Evolutionary conservation across 208 protist genomes (phyloP).

Genomic region (Leishmania tarentolae): DNA sequence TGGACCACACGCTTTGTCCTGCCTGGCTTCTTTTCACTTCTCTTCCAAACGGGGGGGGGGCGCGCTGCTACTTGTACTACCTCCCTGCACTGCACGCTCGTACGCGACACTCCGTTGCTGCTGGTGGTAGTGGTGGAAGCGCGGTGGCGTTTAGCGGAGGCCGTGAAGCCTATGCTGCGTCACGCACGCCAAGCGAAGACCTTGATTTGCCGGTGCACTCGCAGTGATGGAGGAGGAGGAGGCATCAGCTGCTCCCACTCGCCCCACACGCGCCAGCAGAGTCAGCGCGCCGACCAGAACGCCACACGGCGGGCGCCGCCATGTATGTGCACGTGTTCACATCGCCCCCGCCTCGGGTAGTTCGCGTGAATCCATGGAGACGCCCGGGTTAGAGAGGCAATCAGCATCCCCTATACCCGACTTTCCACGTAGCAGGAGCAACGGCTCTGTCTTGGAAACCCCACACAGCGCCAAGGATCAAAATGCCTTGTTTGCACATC

Average conservation of each 20-base stretch:
- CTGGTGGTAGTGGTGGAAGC: too few species aligned
- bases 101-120: neutral
- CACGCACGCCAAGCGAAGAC: neutral
- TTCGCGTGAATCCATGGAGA: neutral
- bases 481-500: neutral
- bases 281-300: neutral
- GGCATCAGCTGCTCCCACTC: neutral
- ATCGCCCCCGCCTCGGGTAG: conserved; percentile 1
- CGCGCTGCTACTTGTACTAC: neutral
- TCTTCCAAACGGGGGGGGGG: neutral
- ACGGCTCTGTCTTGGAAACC: too few species aligned
- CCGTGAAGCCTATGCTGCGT: neutral
- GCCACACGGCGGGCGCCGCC: conserved; percentile 19
- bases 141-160: neutral
- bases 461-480: neutral
- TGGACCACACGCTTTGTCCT: too few species aligned
- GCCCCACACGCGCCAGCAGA: neutral
- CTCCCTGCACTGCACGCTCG: neutral
- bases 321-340: conserved; percentile 16
- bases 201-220: neutral
- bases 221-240: neutral
- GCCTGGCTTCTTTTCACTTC: neutral
- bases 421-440: neutral
- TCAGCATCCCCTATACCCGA: conserved; percentile 1
- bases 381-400: neutral